Evolutionary conservation across 148 eudicot species (phyloP), one percentile per base, ranked within the genome.

Genomic region (Dianthus caryophyllus): DNA sequence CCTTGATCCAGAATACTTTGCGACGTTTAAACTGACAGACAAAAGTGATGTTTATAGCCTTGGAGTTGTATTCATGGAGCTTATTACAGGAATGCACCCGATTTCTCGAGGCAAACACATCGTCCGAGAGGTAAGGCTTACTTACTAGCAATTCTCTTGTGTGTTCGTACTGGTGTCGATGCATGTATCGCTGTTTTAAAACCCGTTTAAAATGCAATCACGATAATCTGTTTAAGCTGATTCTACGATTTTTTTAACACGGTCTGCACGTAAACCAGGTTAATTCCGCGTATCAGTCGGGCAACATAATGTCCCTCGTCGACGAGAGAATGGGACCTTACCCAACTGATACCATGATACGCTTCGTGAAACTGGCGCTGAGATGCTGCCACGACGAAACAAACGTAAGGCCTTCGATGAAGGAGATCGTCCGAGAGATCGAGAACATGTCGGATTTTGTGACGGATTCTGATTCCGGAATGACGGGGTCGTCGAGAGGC

Each of bases 31-130:
- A 73, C 74, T 88, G 66, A 88, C 94, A 1, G 88, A 85, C 64
- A 88, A 88, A 74, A 88, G 96, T 62, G 96, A 88, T 43, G 95
- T 88, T 55, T 88, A 85, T 67, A 88, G 95, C 72, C 84, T 88
- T 41, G 95, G 95, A 27, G 85, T 88, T 57, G 90, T 88, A 15
- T 82, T 85, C 74, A 81, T 88, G 1, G 88, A 88, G 73, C 81
- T 85, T 50, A 50, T 88, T 73, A 85, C 96, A 17, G 96, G 87
- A 54, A 80, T 82, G 88, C 90, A 77, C 9, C 90, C 96, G 15
- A 85, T 88, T 57, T 69, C 76, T 44, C 90, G 78, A 56, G 90
- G 96, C 50, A 88, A 88, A 68, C 81, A 88, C 72, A 84, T 88
- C 17, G 90, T 84, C 36, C 77, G 85, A 20, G 88, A 85, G 90